Percentiles rank a stretch among this genome's conserved stretches.
Evolutionary conservation across 2,329 filamentous ascomycete genomes (phyloP).

Genomic region (Phyllosticta paracitricarpa): DNA sequence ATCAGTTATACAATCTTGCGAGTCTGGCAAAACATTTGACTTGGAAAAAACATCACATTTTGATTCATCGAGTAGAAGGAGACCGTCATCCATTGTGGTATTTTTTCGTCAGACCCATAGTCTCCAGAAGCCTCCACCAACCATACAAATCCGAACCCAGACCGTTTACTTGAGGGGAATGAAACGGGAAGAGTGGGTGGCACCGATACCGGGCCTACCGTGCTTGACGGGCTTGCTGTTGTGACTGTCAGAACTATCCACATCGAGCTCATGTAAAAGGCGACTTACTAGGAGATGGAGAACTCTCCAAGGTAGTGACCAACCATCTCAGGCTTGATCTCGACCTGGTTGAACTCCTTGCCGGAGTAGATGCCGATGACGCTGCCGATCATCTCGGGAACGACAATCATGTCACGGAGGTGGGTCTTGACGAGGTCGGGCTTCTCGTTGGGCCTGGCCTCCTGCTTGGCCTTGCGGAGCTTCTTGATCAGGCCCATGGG

Average conservation of each 20-base stretch:
- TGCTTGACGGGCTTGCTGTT: conserved; percentile 98
- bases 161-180: conserved; percentile 91
- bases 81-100: not conserved
- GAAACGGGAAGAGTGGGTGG: conserved; percentile 99
- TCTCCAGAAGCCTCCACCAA: conserved; percentile 25
- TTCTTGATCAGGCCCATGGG: conserved; percentile 99
- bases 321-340: conserved; percentile 99
- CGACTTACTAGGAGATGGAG: conserved; percentile 96
- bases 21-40: not conserved
- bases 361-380: conserved; percentile 99
- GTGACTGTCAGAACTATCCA: conserved; percentile 41
- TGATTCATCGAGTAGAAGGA: not conserved
- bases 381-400: conserved; percentile 98
- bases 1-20: too few relatives aligned
- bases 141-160: conserved; percentile 31
- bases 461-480: conserved; percentile 98
- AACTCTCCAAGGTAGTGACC: conserved; percentile 99
- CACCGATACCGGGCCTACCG: conserved; percentile 99
- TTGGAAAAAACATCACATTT: not conserved
- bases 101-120: conserved; percentile 29
- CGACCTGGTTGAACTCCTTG: conserved; percentile 99
- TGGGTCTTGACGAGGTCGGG: conserved; percentile 98
- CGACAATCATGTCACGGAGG: conserved; percentile 99
- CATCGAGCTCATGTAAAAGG: too few relatives aligned
- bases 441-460: conserved; percentile 99